phyloP scores from a whole-genome alignment of 23 red algal genomes.

The Gracilariopsis chorda region DNA sequence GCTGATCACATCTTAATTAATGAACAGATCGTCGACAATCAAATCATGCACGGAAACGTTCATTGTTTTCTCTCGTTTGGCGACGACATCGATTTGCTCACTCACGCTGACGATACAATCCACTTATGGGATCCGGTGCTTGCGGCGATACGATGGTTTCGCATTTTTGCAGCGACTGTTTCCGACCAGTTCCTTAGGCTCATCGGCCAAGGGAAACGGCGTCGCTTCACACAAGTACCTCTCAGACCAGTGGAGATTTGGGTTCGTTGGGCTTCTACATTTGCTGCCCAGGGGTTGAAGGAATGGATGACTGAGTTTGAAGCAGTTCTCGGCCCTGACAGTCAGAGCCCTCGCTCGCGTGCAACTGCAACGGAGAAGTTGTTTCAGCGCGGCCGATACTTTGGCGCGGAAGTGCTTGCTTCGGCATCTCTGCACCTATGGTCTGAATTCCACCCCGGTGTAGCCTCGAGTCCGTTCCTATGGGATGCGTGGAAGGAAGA shows the following conservation, averaged over 20 bases:
- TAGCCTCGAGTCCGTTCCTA: neutral
- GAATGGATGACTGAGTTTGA: conserved; percentile 41
- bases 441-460: neutral
- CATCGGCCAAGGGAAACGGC: neutral
- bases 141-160: neutral
- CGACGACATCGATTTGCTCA: neutral
- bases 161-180: neutral
- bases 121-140: neutral
- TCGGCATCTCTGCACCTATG: conserved; percentile 2
- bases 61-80: neutral
- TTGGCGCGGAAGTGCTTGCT: conserved; percentile 5
- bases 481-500: conserved; percentile 1
- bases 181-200: neutral
- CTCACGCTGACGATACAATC: neutral
- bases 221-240: neutral
- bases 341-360: neutral
- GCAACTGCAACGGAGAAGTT: neutral
- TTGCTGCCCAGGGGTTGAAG: conserved; percentile 22
- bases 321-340: conserved; percentile 23
- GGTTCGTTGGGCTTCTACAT: conserved; percentile 36
- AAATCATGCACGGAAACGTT: conserved; percentile 31
- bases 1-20: conserved; percentile 40
- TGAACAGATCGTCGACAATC: conserved; percentile 47
- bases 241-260: conserved; percentile 31
- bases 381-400: conserved; percentile 4